Percentiles rank a stretch among this genome's conserved stretches.
phyloP scores from a whole-genome alignment of 306 rosid genomes.

The Pyrus betulifolia region DNA sequence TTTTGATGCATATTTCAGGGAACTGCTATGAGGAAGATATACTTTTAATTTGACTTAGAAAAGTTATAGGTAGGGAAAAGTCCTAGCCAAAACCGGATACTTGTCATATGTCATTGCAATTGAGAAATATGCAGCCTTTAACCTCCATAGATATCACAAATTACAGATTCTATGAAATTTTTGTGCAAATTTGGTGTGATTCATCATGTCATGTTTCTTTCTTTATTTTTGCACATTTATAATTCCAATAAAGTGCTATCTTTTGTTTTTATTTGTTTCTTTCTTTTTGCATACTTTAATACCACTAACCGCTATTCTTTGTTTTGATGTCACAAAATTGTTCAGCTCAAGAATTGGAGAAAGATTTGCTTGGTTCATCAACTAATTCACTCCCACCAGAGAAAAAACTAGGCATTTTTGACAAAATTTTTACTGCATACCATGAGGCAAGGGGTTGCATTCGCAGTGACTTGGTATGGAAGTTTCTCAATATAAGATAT shows the following conservation, averaged over 20 bases:
- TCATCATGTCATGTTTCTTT: background rate
- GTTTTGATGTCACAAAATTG: constrained; percentile 23
- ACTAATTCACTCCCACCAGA: constrained; percentile 73
- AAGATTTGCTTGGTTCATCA: constrained; percentile 60
- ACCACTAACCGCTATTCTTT: constrained; percentile 12
- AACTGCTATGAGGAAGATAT: background rate
- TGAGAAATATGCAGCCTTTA: no score
- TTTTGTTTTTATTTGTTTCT: constrained; percentile 10
- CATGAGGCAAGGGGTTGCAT: constrained; percentile 89
- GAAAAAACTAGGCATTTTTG: constrained; percentile 68
- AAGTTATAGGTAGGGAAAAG: background rate
- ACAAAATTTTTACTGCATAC: constrained; percentile 89
- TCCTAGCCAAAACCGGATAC: background rate
- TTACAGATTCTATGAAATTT: background rate
- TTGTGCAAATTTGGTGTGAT: background rate
- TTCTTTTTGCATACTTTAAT: background rate
- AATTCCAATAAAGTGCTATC: constrained; percentile 3
- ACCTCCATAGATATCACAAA: background rate
- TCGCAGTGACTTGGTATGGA: constrained; percentile 90
- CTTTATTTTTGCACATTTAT: background rate
- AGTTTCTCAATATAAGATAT: background rate
- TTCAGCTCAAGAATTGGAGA: constrained; percentile 97
- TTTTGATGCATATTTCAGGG: background rate
- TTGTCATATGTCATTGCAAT: background rate
- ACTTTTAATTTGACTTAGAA: background rate